phyloP scores from a whole-genome alignment of 2,329 filamentous ascomycete genomes.

The Sporothrix pallida region DNA sequence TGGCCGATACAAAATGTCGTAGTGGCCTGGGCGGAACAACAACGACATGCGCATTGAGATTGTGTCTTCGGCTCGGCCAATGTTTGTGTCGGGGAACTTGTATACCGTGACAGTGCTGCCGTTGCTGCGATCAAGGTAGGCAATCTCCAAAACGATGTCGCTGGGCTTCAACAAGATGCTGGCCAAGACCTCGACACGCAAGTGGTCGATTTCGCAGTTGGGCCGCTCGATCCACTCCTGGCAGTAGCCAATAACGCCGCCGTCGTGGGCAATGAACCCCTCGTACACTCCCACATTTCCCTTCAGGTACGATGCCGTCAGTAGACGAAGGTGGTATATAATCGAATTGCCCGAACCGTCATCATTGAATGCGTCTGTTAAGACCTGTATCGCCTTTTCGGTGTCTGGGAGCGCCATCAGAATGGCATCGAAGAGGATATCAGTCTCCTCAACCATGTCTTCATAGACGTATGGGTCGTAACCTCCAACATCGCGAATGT shows the following conservation, averaged over 20 bases:
- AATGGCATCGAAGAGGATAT: conserved; percentile 69
- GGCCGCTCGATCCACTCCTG: conserved; percentile 72
- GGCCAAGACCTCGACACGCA: conserved; percentile 79
- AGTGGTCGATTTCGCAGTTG: conserved; percentile 84
- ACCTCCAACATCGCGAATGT: conserved; percentile 74
- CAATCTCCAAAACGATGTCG: conserved; percentile 81
- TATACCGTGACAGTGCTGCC: conserved; percentile 77
- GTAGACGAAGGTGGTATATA: conserved; percentile 82
- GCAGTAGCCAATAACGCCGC: conserved; percentile 71
- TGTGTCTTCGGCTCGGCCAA: conserved; percentile 50
- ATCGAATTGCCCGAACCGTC: conserved; percentile 70
- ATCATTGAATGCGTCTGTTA: conserved; percentile 77
- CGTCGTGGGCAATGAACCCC: conserved; percentile 69
- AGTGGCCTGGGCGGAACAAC: conserved; percentile 79
- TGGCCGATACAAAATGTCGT: conserved; percentile 80
- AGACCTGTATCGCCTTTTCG: conserved; percentile 57
- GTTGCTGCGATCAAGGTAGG: conserved; percentile 86
- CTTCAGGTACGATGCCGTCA: conserved; percentile 86
- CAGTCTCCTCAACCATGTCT: conserved; percentile 80
- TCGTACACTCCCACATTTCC: conserved; percentile 71
- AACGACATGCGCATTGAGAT: conserved; percentile 61
- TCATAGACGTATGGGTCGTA: conserved; percentile 74
- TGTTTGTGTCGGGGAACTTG: conserved; percentile 64
- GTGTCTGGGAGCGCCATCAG: conserved; percentile 64
- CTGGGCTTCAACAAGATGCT: conserved; percentile 80